A percentile compares a stretch with the other conserved stretches of the same genome.
phyloP scores from a whole-genome alignment of 2,329 filamentous ascomycete genomes.

The Pseudocercospora ulei region DNA sequence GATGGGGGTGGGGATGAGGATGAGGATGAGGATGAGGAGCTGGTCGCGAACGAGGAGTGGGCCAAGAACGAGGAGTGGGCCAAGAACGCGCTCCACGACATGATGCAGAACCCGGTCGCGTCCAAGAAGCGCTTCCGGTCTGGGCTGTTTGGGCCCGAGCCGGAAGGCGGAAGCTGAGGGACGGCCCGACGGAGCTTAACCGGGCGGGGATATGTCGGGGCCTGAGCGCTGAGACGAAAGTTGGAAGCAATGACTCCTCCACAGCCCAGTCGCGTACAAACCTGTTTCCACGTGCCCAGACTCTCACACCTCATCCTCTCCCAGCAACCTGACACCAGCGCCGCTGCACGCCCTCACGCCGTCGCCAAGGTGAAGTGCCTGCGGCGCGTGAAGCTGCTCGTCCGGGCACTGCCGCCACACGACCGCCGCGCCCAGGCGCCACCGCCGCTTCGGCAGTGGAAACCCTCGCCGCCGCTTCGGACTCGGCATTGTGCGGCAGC shows the following conservation, averaged over 20 bases:
- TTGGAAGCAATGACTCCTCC: constrained; percentile 4
- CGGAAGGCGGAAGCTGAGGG: neutral
- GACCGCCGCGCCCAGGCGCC: neutral
- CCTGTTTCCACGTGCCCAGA: neutral
- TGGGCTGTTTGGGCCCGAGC: too few species aligned
- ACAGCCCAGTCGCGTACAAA: neutral
- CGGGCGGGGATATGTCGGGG: neutral
- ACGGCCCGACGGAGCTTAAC: neutral
- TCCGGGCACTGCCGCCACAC: constrained; percentile 16
- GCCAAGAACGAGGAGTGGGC: neutral
- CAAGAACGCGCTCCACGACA: neutral
- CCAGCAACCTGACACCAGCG: neutral
- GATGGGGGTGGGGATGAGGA: too few species aligned
- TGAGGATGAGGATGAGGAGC: neutral
- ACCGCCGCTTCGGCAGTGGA: neutral
- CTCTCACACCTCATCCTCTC: neutral
- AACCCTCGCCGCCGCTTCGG: neutral
- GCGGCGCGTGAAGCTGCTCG: constrained; percentile 21
- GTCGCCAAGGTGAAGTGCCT: constrained; percentile 27
- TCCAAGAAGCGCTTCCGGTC: too few species aligned
- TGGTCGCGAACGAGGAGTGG: neutral
- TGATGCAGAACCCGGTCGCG: neutral
- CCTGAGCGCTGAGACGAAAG: constrained; percentile 1
- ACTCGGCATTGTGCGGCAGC: constrained; percentile 13
- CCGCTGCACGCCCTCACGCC: neutral